Conservation (phyloP, 2,329 filamentous ascomycete species). For the Metarhizium album region DNA sequence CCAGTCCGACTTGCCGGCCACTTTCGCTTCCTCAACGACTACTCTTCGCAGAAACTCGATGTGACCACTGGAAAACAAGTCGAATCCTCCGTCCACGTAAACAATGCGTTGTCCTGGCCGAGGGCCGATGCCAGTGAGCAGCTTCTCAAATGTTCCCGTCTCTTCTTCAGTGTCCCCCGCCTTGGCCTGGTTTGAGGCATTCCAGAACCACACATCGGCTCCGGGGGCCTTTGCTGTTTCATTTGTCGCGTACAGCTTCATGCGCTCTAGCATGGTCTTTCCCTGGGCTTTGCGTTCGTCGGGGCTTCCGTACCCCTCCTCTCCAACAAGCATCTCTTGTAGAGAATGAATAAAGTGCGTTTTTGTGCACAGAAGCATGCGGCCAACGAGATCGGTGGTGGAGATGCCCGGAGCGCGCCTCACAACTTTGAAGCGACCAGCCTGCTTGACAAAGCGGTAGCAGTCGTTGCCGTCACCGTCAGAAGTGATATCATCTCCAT, state of each 20-base stretch:
- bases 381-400: conserved; percentile 93
- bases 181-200: conserved; percentile 39
- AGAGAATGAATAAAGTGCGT: conserved; percentile 86
- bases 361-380: conserved; percentile 94
- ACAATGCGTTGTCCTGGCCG: conserved; percentile 73
- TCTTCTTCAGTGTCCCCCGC: conserved; percentile 39
- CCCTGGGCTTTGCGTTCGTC: conserved; percentile 57
- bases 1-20: conserved; percentile 62
- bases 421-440: conserved; percentile 89
- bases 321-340: conserved; percentile 53
- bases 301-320: conserved; percentile 59
- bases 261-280: conserved; percentile 61
- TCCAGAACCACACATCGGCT: conserved; percentile 79
- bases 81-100: conserved; percentile 94
- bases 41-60: conserved; percentile 88
- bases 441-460: conserved; percentile 94
- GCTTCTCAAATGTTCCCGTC: conserved; percentile 51
- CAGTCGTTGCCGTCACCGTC: conserved; percentile 91
- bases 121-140: conserved; percentile 63
- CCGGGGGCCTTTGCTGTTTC: conserved; percentile 69
- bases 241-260: conserved; percentile 80
- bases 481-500: conserved; percentile 94
- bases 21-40: conserved; percentile 57
- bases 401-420: conserved; percentile 94
- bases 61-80: conserved; percentile 92